Evolutionary conservation across 768 basidiomycete genomes (phyloP).

Genomic region (Russula dissimulans): DNA sequence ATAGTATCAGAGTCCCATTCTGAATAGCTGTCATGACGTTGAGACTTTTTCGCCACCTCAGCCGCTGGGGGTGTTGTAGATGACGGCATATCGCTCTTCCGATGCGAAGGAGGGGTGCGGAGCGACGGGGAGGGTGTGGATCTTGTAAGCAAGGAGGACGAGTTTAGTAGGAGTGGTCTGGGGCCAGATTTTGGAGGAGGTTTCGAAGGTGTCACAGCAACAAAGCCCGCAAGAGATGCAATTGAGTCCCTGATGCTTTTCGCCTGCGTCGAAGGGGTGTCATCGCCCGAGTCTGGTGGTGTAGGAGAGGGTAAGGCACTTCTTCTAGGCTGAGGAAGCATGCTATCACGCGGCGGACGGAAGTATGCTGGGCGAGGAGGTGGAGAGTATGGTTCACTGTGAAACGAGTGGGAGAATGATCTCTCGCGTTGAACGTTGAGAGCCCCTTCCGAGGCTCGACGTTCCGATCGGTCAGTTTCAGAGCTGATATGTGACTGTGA

Average conservation of each 20-base stretch:
- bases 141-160: conserved; percentile 26
- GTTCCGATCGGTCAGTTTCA: not conserved
- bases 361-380: conserved; percentile 52
- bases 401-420: conserved; percentile 34
- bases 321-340: conserved; percentile 31
- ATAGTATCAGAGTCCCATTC: conserved; percentile 49
- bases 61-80: conserved; percentile 56
- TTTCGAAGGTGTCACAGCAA: conserved; percentile 25
- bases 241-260: conserved; percentile 37
- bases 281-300: conserved; percentile 16
- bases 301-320: not conserved
- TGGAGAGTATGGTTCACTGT: conserved; percentile 36
- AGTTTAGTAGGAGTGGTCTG: conserved; percentile 55
- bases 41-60: conserved; percentile 33
- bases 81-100: conserved; percentile 44
- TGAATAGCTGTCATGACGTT: conserved; percentile 31
- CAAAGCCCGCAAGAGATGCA: conserved; percentile 31
- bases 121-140: conserved; percentile 16
- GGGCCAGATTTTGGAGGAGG: conserved; percentile 44
- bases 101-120: conserved; percentile 19
- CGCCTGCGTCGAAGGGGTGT: conserved; percentile 31
- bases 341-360: conserved; percentile 47
- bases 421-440: conserved; percentile 26
- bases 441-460: not conserved
- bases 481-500: conserved; percentile 3